Percentiles rank a stretch among this genome's conserved stretches.
Evolutionary conservation across 2,329 filamentous ascomycete species (phyloP).

Genomic region (Pestalotiopsis sp.): DNA sequence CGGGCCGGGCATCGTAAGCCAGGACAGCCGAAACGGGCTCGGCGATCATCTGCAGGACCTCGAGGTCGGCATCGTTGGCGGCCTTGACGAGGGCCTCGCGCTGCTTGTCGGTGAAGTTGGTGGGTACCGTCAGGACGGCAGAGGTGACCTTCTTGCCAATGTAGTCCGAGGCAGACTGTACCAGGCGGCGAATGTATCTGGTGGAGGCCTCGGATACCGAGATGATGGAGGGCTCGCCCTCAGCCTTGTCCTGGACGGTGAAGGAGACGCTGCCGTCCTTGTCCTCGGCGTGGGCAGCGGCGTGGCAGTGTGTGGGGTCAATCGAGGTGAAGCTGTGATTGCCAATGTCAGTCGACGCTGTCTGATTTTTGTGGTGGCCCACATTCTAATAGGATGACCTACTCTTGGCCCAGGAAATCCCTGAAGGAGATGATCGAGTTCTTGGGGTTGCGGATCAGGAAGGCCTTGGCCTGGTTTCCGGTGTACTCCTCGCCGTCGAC

Average conservation of each 20-base stretch:
- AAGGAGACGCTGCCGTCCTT: conserved; percentile 75
- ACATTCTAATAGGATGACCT: conserved; percentile 36
- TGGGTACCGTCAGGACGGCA: conserved; percentile 92
- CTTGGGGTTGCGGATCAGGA: conserved; percentile 87
- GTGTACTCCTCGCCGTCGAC: conserved; percentile 96
- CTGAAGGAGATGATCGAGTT: conserved; percentile 97
- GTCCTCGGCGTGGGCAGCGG: conserved; percentile 86
- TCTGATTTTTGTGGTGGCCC: neutral
- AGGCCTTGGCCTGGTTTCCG: conserved; percentile 90
- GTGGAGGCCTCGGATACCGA: conserved; percentile 81
- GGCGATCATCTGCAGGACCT: conserved; percentile 89
- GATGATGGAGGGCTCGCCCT: conserved; percentile 68
- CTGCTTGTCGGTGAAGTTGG: conserved; percentile 88
- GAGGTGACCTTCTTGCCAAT: conserved; percentile 91
- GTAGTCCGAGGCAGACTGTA: conserved; percentile 85
- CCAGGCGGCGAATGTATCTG: conserved; percentile 81
- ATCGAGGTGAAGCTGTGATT: conserved; percentile 81
- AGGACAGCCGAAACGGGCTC: conserved; percentile 89
- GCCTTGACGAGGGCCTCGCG: conserved; percentile 78
- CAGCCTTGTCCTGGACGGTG: conserved; percentile 75
- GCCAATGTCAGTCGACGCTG: conserved; percentile 21
- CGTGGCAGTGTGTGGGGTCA: conserved; percentile 93
- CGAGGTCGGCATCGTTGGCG: conserved; percentile 78
- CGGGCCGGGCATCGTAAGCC: conserved; percentile 86
- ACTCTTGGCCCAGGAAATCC: conserved; percentile 95